These are phyloP conservation scores for Kwoniella pini DNA, from an alignment of 768 basidiomycete genomes.

Conservation along the genomic window DNA sequence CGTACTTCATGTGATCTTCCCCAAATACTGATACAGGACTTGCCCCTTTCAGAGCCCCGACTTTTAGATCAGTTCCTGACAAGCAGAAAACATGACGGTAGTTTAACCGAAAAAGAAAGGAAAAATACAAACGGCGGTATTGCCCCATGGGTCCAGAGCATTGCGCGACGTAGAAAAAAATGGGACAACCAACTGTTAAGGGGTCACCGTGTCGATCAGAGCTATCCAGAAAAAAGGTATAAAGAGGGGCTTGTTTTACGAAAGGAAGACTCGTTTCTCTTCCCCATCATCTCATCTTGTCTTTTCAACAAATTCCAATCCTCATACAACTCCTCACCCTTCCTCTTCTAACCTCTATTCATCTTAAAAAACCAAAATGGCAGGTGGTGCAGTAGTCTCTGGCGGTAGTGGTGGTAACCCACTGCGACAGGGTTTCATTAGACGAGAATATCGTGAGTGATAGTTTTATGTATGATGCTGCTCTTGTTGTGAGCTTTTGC, in stretches of 20 bases:
- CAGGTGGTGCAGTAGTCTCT: conserved; percentile 48
- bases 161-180: neutral
- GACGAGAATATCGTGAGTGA: conserved; percentile 45
- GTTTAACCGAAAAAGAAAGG: neutral
- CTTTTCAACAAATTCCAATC: conserved; percentile 2
- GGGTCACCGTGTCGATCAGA: no score
- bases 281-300: conserved; percentile 4
- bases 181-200: no score
- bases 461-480: no score
- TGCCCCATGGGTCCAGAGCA: conserved; percentile 19
- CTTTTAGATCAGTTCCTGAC: conserved; percentile 3
- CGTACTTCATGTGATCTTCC: neutral
- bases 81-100: neutral
- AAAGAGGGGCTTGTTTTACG: conserved; percentile 1
- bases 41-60: neutral
- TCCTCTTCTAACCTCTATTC: conserved; percentile 2
- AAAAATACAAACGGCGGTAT: no score
- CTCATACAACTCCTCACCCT: neutral
- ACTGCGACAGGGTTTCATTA: conserved; percentile 47
- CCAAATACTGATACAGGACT: neutral
- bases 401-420: conserved; percentile 49
- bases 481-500: neutral
- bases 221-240: conserved; percentile 10
- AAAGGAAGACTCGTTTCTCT: neutral
- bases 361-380: conserved; percentile 35